Conservation (phyloP, 2,329 filamentous ascomycete species). For the Epichloe sylvatica region DNA sequence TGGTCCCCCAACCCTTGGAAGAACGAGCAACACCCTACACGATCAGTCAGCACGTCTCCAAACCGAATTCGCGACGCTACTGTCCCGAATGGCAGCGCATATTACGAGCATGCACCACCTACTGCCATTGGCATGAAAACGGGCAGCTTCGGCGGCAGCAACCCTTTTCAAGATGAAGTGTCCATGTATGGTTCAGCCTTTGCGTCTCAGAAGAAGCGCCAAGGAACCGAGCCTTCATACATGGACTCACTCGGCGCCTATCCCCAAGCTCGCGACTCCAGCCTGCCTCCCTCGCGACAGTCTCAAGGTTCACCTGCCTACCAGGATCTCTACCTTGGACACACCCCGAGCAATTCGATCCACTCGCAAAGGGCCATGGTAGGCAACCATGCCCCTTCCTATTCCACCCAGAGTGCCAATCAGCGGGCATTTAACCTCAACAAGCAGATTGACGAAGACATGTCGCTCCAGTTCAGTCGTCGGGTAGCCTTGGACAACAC, state of each 20-base stretch:
- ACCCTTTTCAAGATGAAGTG: slow-evolving; percentile 12
- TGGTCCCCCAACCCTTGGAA: slow-evolving; percentile 50
- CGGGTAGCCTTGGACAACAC: slow-evolving; percentile 21
- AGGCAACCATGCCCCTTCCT: slow-evolving; percentile 30
- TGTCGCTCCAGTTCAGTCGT: slow-evolving; percentile 21
- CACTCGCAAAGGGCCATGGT: slow-evolving; percentile 32
- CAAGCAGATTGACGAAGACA: slow-evolving; percentile 25
- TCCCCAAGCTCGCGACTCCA: slow-evolving; percentile 36
- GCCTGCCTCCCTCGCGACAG: slow-evolving; percentile 42
- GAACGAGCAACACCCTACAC: slow-evolving; percentile 29
- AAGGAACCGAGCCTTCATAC: slow-evolving; percentile 25
- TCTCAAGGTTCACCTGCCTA: slow-evolving; percentile 30
- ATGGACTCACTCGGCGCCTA: slow-evolving; percentile 20
- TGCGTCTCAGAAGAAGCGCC: slow-evolving; percentile 18
- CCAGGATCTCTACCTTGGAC: slow-evolving; percentile 21
- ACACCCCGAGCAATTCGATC: slow-evolving; percentile 30
- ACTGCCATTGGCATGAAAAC: slow-evolving; percentile 29
- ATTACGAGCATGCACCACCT: slow-evolving; percentile 33
- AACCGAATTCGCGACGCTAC: slow-evolving; percentile 38
- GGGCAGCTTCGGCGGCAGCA: slow-evolving; percentile 12
- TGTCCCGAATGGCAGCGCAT: slow-evolving; percentile 27
- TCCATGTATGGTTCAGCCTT: slow-evolving; percentile 14
- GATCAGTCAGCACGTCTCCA: slow-evolving; percentile 43
- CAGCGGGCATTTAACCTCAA: slow-evolving; percentile 23
- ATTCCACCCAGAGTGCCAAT: slow-evolving; percentile 29